Conservation (phyloP, 805 yeast species). For the Metschnikowia lunata region DNA sequence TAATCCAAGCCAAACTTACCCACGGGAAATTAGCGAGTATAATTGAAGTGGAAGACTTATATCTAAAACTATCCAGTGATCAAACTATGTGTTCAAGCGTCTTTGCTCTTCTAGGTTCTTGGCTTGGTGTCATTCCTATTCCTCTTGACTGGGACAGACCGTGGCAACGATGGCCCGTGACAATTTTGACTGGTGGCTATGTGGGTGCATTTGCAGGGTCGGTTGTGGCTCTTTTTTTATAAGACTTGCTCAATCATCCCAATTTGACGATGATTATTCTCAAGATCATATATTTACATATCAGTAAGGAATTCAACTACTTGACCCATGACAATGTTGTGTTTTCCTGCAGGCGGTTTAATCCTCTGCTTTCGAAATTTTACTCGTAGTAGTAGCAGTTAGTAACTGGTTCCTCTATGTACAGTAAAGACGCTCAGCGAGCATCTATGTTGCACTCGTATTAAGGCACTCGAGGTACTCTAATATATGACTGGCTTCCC, state of each 20-base stretch:
- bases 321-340: too few species aligned
- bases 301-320: too few species aligned
- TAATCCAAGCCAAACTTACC: constrained; percentile 51
- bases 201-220: constrained; percentile 64
- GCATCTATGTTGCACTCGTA: too few species aligned
- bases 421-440: too few species aligned
- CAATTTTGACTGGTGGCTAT: constrained; percentile 75
- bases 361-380: too few species aligned
- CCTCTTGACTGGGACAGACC: constrained; percentile 97
- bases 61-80: constrained; percentile 28
- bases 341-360: too few species aligned
- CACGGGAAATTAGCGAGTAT: constrained; percentile 30
- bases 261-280: too few species aligned
- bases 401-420: too few species aligned
- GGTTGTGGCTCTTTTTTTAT: constrained; percentile 3
- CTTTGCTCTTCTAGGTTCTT: constrained; percentile 56
- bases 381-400: too few species aligned
- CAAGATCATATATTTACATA: too few species aligned
- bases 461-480: not conserved
- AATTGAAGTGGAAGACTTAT: constrained; percentile 20
- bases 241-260: not conserved
- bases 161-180: constrained; percentile 96
- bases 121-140: constrained; percentile 92
- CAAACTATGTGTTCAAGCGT: constrained; percentile 26
- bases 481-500: constrained; percentile 25